Conservation (phyloP, 345 rosid genomes). For the Sonneratia caseolaris region DNA sequence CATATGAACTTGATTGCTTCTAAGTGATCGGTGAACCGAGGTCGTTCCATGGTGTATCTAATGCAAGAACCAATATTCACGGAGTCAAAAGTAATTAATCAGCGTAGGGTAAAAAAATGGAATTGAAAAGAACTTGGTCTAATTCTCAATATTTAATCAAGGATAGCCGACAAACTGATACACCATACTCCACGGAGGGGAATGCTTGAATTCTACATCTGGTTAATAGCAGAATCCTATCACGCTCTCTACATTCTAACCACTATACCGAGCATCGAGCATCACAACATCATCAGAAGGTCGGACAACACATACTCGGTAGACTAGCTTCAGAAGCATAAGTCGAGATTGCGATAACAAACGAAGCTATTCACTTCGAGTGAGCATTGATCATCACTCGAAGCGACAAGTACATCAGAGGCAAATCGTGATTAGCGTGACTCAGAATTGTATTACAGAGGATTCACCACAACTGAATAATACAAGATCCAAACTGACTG, state of each 20-base stretch:
- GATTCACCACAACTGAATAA: background rate
- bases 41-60: slow-evolving; percentile 93
- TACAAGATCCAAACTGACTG: background rate
- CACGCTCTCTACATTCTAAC: background rate
- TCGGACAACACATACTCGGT: too few relatives aligned
- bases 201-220: background rate
- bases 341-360: background rate
- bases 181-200: background rate
- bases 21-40: slow-evolving; percentile 77
- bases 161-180: background rate
- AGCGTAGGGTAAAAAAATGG: background rate
- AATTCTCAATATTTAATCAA: background rate
- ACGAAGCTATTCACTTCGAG: background rate
- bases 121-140: background rate
- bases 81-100: background rate
- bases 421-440: background rate
- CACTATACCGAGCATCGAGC: background rate
- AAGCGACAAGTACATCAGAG: background rate
- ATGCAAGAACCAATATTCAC: background rate
- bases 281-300: background rate
- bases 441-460: background rate
- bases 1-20: slow-evolving; percentile 98
- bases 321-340: background rate
- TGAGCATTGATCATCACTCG: background rate
- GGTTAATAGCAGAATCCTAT: background rate